Evolutionary conservation across 306 rosid genomes (phyloP).

Genomic region (Acacia confusa): DNA sequence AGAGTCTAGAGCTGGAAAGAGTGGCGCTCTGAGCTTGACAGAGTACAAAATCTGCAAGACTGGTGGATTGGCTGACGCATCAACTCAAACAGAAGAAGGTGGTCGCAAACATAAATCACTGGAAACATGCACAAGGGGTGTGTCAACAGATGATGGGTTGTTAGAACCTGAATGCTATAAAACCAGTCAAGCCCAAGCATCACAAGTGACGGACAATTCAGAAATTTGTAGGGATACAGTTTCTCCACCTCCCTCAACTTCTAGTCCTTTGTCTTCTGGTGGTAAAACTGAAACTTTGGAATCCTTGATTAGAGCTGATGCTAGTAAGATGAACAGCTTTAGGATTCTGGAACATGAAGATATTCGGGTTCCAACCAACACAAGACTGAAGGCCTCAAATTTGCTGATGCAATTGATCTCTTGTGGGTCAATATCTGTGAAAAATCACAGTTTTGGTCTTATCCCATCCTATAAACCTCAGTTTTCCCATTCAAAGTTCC

Average conservation of each 20-base stretch:
- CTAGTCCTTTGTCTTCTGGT: slow-evolving; percentile 70
- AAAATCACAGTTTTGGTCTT: slow-evolving; percentile 88
- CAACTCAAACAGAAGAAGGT: slow-evolving; percentile 93
- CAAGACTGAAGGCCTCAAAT: slow-evolving; percentile 77
- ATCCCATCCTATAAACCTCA: slow-evolving; percentile 83
- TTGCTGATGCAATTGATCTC: slow-evolving; percentile 92
- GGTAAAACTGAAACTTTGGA: slow-evolving; percentile 90
- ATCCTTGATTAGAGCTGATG: slow-evolving; percentile 91
- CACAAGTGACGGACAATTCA: slow-evolving; percentile 52
- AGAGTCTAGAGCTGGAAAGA: slow-evolving; percentile 65
- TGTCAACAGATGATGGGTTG: slow-evolving; percentile 85
- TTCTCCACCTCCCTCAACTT: slow-evolving; percentile 71
- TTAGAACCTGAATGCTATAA: slow-evolving; percentile 55
- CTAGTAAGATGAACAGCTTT: slow-evolving; percentile 81
- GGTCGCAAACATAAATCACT: slow-evolving; percentile 46
- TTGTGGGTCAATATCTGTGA: slow-evolving; percentile 94
- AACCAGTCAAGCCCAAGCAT: slow-evolving; percentile 44
- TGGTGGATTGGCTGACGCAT: slow-evolving; percentile 89
- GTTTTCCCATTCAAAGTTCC: slow-evolving; percentile 76
- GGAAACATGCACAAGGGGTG: slow-evolving; percentile 90
- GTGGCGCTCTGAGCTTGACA: slow-evolving; percentile 69
- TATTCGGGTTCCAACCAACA: slow-evolving; percentile 58
- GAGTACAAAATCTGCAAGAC: slow-evolving; percentile 81
- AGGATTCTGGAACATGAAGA: slow-evolving; percentile 83
- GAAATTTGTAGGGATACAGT: slow-evolving; percentile 60